Conservation (phyloP, 2,329 filamentous ascomycete species). For the Fusarium sp. region DNA sequence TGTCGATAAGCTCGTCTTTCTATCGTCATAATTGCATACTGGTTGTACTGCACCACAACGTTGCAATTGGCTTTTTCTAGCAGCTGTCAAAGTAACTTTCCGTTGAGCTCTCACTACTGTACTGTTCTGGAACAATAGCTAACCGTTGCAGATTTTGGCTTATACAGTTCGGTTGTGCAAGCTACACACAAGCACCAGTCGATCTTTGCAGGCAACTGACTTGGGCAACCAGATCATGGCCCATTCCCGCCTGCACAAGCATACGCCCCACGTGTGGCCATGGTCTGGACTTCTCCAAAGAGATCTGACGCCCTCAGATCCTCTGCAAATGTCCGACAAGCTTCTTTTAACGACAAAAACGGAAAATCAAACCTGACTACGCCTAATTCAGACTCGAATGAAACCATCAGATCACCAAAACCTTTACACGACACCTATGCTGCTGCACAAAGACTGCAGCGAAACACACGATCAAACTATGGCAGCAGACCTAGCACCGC, state of each 20-base stretch:
- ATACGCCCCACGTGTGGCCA: constrained; percentile 52
- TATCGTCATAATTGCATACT: constrained; percentile 36
- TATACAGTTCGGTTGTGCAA: constrained; percentile 84
- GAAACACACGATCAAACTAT: background rate
- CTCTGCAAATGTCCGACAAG: constrained; percentile 9
- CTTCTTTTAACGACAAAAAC: constrained; percentile 5
- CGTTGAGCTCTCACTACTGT: background rate
- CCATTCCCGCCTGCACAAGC: constrained; percentile 30
- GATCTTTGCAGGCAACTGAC: constrained; percentile 73
- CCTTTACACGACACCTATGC: background rate
- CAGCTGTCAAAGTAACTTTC: background rate
- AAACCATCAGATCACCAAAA: constrained; percentile 17
- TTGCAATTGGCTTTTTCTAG: background rate
- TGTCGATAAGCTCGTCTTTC: constrained; percentile 40
- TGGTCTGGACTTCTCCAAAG: constrained; percentile 53
- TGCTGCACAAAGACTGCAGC: constrained; percentile 14
- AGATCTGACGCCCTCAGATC: constrained; percentile 5
- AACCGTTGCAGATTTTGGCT: constrained; percentile 72
- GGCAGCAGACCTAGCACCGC: constrained; percentile 31
- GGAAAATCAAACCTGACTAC: constrained; percentile 21
- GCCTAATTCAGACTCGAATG: constrained; percentile 11
- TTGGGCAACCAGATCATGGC: constrained; percentile 47
- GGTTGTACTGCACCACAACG: background rate
- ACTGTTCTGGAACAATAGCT: background rate
- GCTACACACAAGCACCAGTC: constrained; percentile 83